Conservation (phyloP, 495 filamentous ascomycete species). For the Parathielavia appendiculata region DNA sequence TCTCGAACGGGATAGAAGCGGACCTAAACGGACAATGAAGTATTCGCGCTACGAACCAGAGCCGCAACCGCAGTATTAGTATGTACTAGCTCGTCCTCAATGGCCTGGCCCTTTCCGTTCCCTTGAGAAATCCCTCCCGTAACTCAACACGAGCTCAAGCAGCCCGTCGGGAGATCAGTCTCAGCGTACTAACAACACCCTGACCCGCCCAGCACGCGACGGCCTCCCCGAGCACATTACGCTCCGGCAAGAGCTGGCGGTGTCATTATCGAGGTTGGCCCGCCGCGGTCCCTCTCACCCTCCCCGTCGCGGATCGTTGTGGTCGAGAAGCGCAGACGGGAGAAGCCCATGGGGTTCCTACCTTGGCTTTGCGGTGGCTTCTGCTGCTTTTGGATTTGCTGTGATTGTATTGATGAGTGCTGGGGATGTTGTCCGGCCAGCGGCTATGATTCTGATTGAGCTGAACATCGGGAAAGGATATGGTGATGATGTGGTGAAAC, state of each 20-base stretch:
- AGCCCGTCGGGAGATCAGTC: not conserved
- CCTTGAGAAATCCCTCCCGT: not conserved
- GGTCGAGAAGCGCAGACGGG: conserved; percentile 11
- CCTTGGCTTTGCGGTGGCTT: conserved; percentile 14
- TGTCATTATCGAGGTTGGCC: conserved; percentile 10
- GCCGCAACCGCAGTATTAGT: conserved; percentile 10
- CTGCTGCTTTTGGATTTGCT: conserved; percentile 14
- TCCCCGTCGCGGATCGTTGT: conserved; percentile 14
- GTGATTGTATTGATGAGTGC: conserved; percentile 10
- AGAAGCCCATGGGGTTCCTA: conserved; percentile 4
- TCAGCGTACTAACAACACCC: not conserved
- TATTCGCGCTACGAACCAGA: conserved; percentile 11
- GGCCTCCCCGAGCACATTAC: conserved; percentile 9
- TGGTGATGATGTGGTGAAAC: conserved; percentile 3
- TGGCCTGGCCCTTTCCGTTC: not conserved
- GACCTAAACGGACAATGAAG: not conserved
- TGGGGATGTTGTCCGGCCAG: conserved; percentile 10
- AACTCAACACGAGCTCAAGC: not conserved
- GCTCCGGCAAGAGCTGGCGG: not conserved
- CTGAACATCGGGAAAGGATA: too few relatives aligned
- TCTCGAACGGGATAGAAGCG: not conserved
- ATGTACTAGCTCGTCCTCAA: not conserved
- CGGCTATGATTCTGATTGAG: conserved; percentile 11
- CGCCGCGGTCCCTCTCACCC: conserved; percentile 12
- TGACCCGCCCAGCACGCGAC: conserved; percentile 2